Evolutionary conservation across 352 stramenopile genomes (phyloP), one percentile per base, ranked within the genome.

Genomic region (Pythium guiyangense): DNA sequence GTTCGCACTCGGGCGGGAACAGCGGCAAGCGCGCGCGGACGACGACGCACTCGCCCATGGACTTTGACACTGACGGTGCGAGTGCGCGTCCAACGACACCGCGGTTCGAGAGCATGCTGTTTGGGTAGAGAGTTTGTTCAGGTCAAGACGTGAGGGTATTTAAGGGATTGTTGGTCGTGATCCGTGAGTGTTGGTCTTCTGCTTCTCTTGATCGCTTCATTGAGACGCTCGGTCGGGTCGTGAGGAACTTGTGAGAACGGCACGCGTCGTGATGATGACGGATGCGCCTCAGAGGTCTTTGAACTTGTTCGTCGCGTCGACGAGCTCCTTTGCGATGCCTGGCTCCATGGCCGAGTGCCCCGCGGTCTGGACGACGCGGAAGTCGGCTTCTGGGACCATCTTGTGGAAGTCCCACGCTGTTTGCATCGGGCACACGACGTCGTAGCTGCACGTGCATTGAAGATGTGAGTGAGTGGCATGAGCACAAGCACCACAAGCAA

Each of bases 381-480:
- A 82, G 51, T 93, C 73, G 25, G 74, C 72, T 50, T 91, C 77
- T 0, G 83, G 82, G 43, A 92, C 77, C 25, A 57, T 66, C 53
- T 87, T 89, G 68, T 96, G 86, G 26, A 96, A 85, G 49, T 96
- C 88, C 79, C 83, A 96, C 11, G 84, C 84, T 10, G 84, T 92
- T 37, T 87, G 71, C 69, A 92, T 90, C 9, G 88, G 88, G 59
- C 88, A 96, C 43, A 96, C 88, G 1, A 96, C 83, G 55, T 96
- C 88, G 64, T 96, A 96, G 52, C 76, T 88, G 53, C 31, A 17
- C 18, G 4, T 12, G 6, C 20, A 20, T 20, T 5, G 4, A 3
- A n/a, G 9, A n/a, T 17, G 9, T n/a, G 17, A 18, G 8, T 44
- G 25, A 46, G 18, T 25, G 50, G 46, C 31, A 50, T 5, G 3